phyloP scores from a whole-genome alignment of 257 asterid species.

The Primulina huaijiensis region DNA sequence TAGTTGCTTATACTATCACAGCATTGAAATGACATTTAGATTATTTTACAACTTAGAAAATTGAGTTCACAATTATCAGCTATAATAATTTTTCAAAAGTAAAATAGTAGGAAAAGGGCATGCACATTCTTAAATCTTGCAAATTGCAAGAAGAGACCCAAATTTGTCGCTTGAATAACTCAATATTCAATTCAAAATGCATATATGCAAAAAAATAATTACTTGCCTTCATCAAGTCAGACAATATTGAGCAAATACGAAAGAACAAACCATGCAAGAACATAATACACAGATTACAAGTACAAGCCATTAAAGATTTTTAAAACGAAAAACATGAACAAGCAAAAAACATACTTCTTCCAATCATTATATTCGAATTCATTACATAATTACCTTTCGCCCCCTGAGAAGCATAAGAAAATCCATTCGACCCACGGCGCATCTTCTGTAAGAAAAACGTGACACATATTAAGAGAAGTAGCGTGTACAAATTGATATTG shows the following conservation, averaged over 20 bases:
- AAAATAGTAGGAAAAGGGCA: neutral
- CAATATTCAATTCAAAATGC: neutral
- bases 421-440: slow-evolving; percentile 32
- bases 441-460: no score
- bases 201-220: neutral
- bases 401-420: slow-evolving; percentile 32
- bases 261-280: no score
- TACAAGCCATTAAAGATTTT: neutral
- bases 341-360: neutral
- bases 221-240: neutral
- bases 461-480: no score
- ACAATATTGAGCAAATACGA: neutral
- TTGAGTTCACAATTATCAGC: no score
- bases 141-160: neutral
- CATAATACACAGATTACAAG: neutral
- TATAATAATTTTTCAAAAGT: no score
- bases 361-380: neutral
- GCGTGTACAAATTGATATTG: no score
- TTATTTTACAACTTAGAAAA: no score
- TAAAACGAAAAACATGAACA: neutral
- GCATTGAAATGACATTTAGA: no score
- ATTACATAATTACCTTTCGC: slow-evolving; percentile 42
- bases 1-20: no score
- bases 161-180: neutral
- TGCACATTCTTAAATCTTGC: neutral